Evolutionary conservation across 257 asterid species (phyloP).

Genomic region (Solanum pinnatisectum): DNA sequence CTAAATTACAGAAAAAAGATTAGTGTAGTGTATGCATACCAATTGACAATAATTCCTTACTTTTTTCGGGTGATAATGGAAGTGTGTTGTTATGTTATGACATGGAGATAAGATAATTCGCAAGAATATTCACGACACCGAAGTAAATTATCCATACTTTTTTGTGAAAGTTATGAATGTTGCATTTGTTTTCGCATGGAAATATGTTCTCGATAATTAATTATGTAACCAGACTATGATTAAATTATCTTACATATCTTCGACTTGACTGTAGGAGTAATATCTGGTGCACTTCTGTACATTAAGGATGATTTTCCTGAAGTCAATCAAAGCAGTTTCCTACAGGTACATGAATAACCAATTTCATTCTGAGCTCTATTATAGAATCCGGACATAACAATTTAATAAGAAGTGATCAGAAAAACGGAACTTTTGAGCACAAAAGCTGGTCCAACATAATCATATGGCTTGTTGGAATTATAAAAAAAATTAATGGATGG

Average conservation of each 20-base stretch:
- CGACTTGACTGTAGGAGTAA: constrained; percentile 62
- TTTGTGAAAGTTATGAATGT: background rate
- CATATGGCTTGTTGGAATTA: background rate
- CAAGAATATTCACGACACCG: background rate
- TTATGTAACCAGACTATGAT: background rate
- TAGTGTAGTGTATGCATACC: background rate
- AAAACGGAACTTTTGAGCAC: background rate
- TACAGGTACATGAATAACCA: constrained; percentile 42
- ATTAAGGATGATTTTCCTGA: constrained; percentile 77
- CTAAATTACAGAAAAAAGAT: background rate
- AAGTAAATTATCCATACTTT: background rate
- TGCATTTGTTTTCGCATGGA: background rate
- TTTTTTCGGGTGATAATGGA: background rate
- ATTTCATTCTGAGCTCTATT: background rate
- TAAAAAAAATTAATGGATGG: background rate
- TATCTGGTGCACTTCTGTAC: constrained; percentile 93
- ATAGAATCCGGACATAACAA: background rate
- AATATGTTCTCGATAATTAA: background rate
- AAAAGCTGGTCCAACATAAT: background rate
- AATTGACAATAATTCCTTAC: background rate
- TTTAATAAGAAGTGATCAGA: background rate
- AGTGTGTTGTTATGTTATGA: background rate
- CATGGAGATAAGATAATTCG: background rate
- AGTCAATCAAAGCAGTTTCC: constrained; percentile 75
- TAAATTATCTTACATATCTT: background rate